Percentiles rank a stretch among this genome's conserved stretches.
Evolutionary conservation across 139 green algal genomes (phyloP).

Genomic region (Volvox reticuliferus): DNA sequence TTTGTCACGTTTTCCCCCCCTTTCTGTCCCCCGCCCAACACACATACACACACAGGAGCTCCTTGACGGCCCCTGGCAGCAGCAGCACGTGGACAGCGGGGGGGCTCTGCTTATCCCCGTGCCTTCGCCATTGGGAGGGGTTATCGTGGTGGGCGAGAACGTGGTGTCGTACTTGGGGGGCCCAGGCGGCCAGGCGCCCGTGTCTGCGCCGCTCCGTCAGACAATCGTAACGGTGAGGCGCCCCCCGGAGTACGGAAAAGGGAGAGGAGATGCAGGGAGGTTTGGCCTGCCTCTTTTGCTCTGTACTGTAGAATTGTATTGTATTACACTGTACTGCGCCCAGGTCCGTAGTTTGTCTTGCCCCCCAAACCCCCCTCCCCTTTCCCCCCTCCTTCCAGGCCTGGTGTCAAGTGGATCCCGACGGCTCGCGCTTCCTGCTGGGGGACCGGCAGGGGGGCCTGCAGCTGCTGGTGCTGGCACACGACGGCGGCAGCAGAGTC

Average conservation of each 20-base stretch:
- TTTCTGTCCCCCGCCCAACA: not conserved
- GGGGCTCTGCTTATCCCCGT: conserved; percentile 88
- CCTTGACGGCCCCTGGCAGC: conserved; percentile 81
- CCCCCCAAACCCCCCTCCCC: not conserved
- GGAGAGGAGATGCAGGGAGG: not conserved
- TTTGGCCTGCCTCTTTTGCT: not conserved
- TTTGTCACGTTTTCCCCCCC: not conserved
- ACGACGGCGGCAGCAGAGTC: conserved; percentile 71
- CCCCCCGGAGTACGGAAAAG: too few species aligned
- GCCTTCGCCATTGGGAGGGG: conserved; percentile 81
- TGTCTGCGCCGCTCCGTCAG: conserved; percentile 54
- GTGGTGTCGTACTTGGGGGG: conserved; percentile 84
- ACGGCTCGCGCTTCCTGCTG: conserved; percentile 92
- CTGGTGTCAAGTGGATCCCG: conserved; percentile 69
- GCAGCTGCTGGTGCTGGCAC: conserved; percentile 87
- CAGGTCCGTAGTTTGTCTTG: not conserved
- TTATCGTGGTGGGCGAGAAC: conserved; percentile 90
- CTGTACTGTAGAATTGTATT: too few species aligned
- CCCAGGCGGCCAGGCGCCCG: not conserved
- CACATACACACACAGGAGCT: conserved; percentile 72
- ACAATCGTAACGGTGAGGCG: conserved; percentile 53
- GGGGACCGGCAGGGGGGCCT: conserved; percentile 85
- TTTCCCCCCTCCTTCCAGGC: conserved; percentile 32
- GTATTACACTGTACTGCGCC: not conserved
- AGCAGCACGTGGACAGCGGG: conserved; percentile 88